A percentile compares a stretch with the other conserved stretches of the same genome.
Evolutionary conservation across 345 rosid species (phyloP).

Genomic region (Heritiera littoralis): DNA sequence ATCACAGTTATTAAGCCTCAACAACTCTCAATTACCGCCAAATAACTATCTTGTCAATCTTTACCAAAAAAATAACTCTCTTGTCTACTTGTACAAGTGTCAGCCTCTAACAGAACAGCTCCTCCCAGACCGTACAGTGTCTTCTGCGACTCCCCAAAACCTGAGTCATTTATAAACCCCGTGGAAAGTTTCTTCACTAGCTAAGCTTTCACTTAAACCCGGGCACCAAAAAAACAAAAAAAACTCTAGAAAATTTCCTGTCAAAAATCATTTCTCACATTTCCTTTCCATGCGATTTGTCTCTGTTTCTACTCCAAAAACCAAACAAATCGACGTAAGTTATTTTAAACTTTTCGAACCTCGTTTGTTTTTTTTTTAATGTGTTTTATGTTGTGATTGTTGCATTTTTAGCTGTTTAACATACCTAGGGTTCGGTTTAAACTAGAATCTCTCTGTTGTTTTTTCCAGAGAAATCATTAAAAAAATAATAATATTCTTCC

Average conservation of each 20-base stretch:
- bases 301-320: background rate
- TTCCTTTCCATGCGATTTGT: background rate
- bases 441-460: background rate
- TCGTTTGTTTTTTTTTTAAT: no score
- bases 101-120: background rate
- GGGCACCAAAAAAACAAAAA: background rate
- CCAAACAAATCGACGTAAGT: conserved; percentile 3
- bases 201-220: background rate
- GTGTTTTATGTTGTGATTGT: background rate
- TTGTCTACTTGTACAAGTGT: background rate
- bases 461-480: background rate
- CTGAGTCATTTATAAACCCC: background rate
- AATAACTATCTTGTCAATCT: background rate
- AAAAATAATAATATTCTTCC: background rate
- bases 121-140: background rate
- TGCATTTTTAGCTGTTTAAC: background rate
- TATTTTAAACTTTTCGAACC: background rate
- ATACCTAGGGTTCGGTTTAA: background rate
- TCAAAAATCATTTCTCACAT: background rate
- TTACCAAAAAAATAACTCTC: background rate
- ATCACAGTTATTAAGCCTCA: background rate
- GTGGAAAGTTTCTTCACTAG: background rate
- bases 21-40: background rate
- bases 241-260: background rate
- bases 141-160: background rate